Evolutionary conservation across 768 basidiomycete genomes (phyloP), one percentile per base, ranked within the genome.

Genomic region (Pulveroboletus sp.): DNA sequence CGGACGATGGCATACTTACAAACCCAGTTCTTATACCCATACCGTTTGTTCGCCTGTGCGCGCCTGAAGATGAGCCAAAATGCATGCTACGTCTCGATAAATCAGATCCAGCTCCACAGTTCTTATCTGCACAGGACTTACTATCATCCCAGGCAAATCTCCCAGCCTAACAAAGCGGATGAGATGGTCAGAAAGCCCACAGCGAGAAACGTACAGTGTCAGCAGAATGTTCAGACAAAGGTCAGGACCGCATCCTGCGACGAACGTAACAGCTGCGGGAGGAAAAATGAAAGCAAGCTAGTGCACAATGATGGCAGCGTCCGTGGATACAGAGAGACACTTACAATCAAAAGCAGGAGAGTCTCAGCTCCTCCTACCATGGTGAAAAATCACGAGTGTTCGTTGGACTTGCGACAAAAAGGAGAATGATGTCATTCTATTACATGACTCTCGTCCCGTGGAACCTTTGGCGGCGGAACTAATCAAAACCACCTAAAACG

Each of bases 1-100:
- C 11, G 8, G 8, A 10, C 2, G 11, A 27, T 24, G 10, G 13
- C 5, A 9, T 27, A 10, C 63, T 59, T 24, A 66, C 62, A 66
- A 3, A 35, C 51, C 60, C 64, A 65, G 22, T 65, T 59, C 8
- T 42, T 47, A 35, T 48, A 30, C 0, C 63, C 63, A 11, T 57
- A 65, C 39, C 9, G 73, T 51, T 87, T 82, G 61, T 89, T 86
- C 0, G 88, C 89, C 53, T 88, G 76, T 72, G 86, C 80, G 72
- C 85, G 85, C 77, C 75, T 83, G 70, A 90, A 84, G 39, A 93
- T 84, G 47, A 94, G 74, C 86, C 86, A 93, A 68, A 90, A 85
- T 1, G 89, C 89, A 60, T 93, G 90, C 79, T 80, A 30, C 4
- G 5, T 17, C 26, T 5, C 23, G 31, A 31, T 7, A 42, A 6